Evolutionary conservation across 257 asterid genomes (phyloP), one percentile per base, ranked within the genome.

Genomic region (Plantago ovata): DNA sequence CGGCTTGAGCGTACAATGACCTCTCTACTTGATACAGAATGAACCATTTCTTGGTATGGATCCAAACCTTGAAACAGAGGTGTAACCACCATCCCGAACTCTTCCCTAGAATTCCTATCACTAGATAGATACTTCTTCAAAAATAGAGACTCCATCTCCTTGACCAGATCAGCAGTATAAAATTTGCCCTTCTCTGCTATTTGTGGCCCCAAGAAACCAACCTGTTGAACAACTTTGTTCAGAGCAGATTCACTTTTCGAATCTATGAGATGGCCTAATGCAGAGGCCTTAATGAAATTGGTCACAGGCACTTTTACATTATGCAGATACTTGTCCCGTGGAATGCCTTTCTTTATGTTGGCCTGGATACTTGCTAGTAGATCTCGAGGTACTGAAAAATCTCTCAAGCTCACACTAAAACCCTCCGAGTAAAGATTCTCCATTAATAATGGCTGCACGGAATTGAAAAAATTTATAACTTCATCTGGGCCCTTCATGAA

Each of bases 1-100:
- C 98, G 74, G 56, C 79, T 67, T 46, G 98, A 93, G 41, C 98
- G 97, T 21, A 93, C 98, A 68, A 84, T 93, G 38, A 93, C 95
- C 73, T 93, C 98, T 75, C 98, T 86, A 62, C 95, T 82, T 3
- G 97, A 81, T 66, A 93, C 81, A 33, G 98, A 84, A 79, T 93
- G 96, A 58, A 86, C 80, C 95, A 93, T 89, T 70, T 76, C 95
- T 70, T 93, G 98, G 63, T 79, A 89, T 0, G 98, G 98, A 52
- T 93, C 76, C 84, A 93, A 62, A 52, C 98, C 97, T 65, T 81
- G 70, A 69, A 93, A 89, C 48, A 93, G 93, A 47, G 95, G 84
- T 62, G 82, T 79, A 52, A 95, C 71, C 36, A 93, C 87, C 69
- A 89, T 67, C 38, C 97, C 97, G 69, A 69, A 85, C 65, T 84